Base-by-base conservation (phyloP, 179 eudicot genomes). In the Corrigiola litoralis region DNA sequence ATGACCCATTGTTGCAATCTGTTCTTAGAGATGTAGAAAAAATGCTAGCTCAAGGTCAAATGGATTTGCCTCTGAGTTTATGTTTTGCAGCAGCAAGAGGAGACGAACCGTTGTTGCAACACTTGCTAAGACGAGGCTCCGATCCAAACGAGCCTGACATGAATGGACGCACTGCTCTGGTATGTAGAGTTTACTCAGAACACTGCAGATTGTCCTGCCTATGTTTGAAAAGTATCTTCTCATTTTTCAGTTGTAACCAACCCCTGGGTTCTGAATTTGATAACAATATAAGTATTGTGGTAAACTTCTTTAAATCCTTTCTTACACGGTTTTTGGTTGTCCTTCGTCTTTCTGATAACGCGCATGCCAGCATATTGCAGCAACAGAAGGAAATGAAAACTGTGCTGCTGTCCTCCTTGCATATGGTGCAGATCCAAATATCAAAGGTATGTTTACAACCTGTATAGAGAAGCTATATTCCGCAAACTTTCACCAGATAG, bases 61-160 rank as follows among this genome's bases (percentile, higher is more conserved):
- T 82, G 78, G 96, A 87, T 65, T 52, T 89, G 78, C 96, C 96
- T 63, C 82, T 89, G 23, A 85, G 82, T 71, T 66, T 87, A 65
- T 79, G 87, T 49, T 87, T 89, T 74, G 90, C 96, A 5, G 88
- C 88, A 31, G 67, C 62, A 40, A 80, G 88, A 75, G 88, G 80
- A 51, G 94, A 89, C 59, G 85, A 82, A 46, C 49, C 77, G 11
- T 66, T 89, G 72, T 64, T 89, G 80, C 80, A 66, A 40, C 80
- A 79, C 53, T 68, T 89, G 77, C 80, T 89, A 18, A 74, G 44
- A 59, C 80, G 76, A 28, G 90, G 90, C 4, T 36, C 73, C 63
- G 81, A 89, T 65, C 90, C 94, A n/a, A 80, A 89, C 59, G 96
- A 89, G 48, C 28, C 68, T 41, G 96, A 89, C 62, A 53, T 53